phyloP scores from a whole-genome alignment of 2,329 filamentous ascomycete genomes.

The Phialophora chinensis region DNA sequence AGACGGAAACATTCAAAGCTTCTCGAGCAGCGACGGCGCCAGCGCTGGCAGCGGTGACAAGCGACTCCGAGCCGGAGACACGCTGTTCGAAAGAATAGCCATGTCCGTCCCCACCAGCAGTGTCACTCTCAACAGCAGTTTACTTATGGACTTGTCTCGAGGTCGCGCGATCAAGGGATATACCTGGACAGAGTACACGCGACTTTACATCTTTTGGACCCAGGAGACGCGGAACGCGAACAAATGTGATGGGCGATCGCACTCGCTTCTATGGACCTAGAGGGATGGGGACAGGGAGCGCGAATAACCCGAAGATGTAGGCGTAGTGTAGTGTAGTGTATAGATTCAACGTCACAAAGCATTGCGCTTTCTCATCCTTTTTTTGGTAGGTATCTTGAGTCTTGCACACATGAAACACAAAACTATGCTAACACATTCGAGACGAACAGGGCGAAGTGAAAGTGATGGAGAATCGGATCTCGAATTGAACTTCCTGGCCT shows the following conservation, averaged over 20 bases:
- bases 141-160: background rate
- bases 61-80: background rate
- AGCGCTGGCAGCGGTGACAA: background rate
- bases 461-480: background rate
- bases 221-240: too few relatives aligned
- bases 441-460: background rate
- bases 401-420: background rate
- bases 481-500: background rate
- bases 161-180: background rate
- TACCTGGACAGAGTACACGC: background rate
- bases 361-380: background rate
- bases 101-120: background rate
- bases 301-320: too few relatives aligned
- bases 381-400: background rate
- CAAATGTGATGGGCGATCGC: too few relatives aligned
- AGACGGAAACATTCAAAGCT: background rate
- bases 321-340: background rate
- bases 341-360: background rate
- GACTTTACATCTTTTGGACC: too few relatives aligned
- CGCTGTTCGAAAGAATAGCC: background rate
- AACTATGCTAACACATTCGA: background rate
- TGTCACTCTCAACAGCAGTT: background rate
- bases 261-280: background rate
- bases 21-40: background rate
- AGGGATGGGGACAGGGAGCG: too few relatives aligned